These are phyloP conservation scores for Symbiotaphrina buchneri DNA, from an alignment of 495 filamentous ascomycete species.

Conservation along the genomic window DNA sequence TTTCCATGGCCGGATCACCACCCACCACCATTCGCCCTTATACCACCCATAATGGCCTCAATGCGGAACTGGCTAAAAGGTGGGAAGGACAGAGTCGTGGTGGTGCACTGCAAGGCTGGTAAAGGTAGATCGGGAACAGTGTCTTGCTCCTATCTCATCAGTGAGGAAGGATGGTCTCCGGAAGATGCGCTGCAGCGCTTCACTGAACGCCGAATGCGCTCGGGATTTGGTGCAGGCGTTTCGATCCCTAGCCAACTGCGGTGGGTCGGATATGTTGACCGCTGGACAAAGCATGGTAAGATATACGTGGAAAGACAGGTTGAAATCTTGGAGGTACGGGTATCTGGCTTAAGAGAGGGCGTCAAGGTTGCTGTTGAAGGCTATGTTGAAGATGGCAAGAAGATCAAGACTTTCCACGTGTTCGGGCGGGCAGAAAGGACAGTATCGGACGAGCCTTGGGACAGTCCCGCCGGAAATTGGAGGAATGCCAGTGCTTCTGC, in stretches of 20 bases:
- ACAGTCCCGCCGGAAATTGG: too few relatives aligned
- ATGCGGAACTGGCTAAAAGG: constrained; percentile 71
- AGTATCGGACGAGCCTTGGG: too few relatives aligned
- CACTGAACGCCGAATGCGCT: constrained; percentile 72
- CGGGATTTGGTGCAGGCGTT: constrained; percentile 72
- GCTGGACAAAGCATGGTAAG: constrained; percentile 58
- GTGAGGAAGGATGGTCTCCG: constrained; percentile 66
- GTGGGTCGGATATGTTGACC: constrained; percentile 77
- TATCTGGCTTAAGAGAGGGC: constrained; percentile 73
- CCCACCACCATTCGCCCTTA: constrained; percentile 74
- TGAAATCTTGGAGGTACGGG: constrained; percentile 71
- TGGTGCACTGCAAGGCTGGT: constrained; percentile 93
- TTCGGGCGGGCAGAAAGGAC: constrained; percentile 54
- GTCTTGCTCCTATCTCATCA: constrained; percentile 70
- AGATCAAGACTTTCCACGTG: constrained; percentile 61
- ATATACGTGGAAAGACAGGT: constrained; percentile 62
- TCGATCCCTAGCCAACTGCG: constrained; percentile 80
- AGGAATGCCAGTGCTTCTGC: too few relatives aligned
- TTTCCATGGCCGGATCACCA: constrained; percentile 96
- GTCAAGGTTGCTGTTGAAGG: constrained; percentile 77
- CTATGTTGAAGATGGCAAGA: constrained; percentile 68
- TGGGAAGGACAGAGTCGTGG: constrained; percentile 42
- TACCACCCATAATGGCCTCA: constrained; percentile 69
- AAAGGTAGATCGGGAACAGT: constrained; percentile 88
- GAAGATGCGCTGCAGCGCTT: constrained; percentile 63